Base-by-base conservation (phyloP, 371 early-diverging fungal species). In the Phascolomyces articulosus region DNA sequence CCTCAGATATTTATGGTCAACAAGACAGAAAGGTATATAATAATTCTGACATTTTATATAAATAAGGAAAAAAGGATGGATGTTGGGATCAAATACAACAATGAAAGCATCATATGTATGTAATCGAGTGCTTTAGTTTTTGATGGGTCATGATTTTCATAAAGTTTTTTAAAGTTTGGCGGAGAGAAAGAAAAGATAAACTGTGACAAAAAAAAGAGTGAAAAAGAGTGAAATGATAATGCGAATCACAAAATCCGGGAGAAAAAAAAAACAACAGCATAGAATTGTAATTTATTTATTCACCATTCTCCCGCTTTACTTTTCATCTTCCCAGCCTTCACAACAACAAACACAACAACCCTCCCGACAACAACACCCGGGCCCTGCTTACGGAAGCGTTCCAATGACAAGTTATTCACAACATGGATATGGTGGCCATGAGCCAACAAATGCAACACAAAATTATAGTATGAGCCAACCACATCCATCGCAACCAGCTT, bases 21-120 rank as follows among this genome's bases (percentile, higher is more conserved):
- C 7, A 44, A 47, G 64, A 63, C 55, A 38, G 64, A 44, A 63
- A 63, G 62, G 62, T 62, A 63, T 3, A 34, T 34, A 34, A 1
- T 34, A 34, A 0, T 11, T n/a, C n/a, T n/a, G n/a, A n/a, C n/a
- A n/a, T n/a, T n/a, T n/a, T n/a, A n/a, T n/a, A n/a, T n/a, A n/a
- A n/a, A n/a, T n/a, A n/a, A n/a, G n/a, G 27, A 38, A 38, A 38
- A 38, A 38, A 38, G n/a, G n/a, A n/a, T n/a, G n/a, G n/a, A n/a
- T n/a, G n/a, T n/a, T n/a, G n/a, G n/a, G n/a, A n/a, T n/a, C n/a
- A n/a, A n/a, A n/a, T n/a, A n/a, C n/a, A n/a, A n/a, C n/a, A n/a
- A n/a, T n/a, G n/a, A n/a, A n/a, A n/a, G n/a, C n/a, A n/a, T n/a
- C n/a, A n/a, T n/a, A n/a, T n/a, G n/a, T n/a, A n/a, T n/a, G n/a